Evolutionary conservation across 208 protist species (phyloP).

Genomic region (Acanthamoeba sp.): DNA sequence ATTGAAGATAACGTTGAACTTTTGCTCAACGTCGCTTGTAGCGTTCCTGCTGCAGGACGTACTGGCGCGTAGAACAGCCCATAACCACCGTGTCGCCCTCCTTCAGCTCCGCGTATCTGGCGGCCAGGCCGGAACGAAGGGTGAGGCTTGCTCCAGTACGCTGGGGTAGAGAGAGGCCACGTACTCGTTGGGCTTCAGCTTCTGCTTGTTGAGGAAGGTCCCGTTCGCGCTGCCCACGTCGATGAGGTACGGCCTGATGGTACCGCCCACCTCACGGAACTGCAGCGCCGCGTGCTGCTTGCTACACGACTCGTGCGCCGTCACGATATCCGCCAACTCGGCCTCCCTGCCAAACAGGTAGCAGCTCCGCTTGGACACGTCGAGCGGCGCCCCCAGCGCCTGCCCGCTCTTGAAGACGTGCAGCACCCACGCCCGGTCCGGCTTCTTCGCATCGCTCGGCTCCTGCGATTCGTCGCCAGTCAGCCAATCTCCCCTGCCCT

Average conservation of each 20-base stretch:
- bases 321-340: conserved; percentile 64
- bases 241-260: conserved; percentile 62
- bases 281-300: conserved; percentile 75
- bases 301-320: conserved; percentile 70
- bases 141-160: background rate
- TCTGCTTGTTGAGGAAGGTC: conserved; percentile 62
- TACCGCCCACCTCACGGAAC: conserved; percentile 44
- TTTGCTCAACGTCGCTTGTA: conserved; percentile 6
- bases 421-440: conserved; percentile 64
- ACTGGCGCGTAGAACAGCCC: conserved; percentile 60
- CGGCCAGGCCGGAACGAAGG: background rate
- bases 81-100: conserved; percentile 50
- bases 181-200: conserved; percentile 32
- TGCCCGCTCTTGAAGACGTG: conserved; percentile 59
- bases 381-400: conserved; percentile 5
- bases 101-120: conserved; percentile 57
- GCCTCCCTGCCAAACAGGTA: conserved; percentile 69
- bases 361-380: conserved; percentile 32
- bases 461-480: background rate
- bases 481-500: background rate
- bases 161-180: background rate
- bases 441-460: conserved; percentile 62
- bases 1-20: no score
- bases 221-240: conserved; percentile 71
- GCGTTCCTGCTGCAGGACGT: conserved; percentile 70